These are phyloP conservation scores for Linum lewisii DNA, from an alignment of 345 rosid species.

Conservation along the genomic window DNA sequence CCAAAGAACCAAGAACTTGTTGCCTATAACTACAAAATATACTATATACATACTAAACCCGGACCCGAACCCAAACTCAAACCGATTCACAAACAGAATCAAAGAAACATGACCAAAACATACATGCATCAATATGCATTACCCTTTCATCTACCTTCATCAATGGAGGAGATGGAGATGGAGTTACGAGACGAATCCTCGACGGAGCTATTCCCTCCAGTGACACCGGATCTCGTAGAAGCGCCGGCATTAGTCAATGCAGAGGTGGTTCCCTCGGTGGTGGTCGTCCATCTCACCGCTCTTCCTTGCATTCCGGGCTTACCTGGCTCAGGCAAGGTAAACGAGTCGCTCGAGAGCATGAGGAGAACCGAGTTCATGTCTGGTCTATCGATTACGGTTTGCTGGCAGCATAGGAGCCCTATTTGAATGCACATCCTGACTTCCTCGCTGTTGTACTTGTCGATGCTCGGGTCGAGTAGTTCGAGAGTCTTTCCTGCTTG, in stretches of 20 bases:
- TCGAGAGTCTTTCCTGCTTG: constrained; percentile 45
- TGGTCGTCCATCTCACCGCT: constrained; percentile 31
- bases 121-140: too few species aligned
- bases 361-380: constrained; percentile 67
- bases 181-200: constrained; percentile 81
- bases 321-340: constrained; percentile 69
- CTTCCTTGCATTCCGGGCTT: constrained; percentile 77
- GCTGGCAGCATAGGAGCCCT: constrained; percentile 80
- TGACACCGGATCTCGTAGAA: constrained; percentile 25
- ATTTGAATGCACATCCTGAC: constrained; percentile 71
- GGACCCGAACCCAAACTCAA: too few species aligned
- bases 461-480: constrained; percentile 53
- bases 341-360: constrained; percentile 88
- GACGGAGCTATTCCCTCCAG: constrained; percentile 35
- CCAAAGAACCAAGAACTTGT: too few species aligned
- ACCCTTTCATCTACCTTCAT: constrained; percentile 57
- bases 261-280: constrained; percentile 13
- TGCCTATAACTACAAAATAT: too few species aligned
- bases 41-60: too few species aligned
- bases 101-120: too few species aligned
- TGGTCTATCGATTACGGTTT: constrained; percentile 49
- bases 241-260: constrained; percentile 21
- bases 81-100: too few species aligned
- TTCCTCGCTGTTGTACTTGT: constrained; percentile 50
- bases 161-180: constrained; percentile 64